Conservation (phyloP, 2,329 filamentous ascomycete species). For the Aureobasidium mangrovei region DNA sequence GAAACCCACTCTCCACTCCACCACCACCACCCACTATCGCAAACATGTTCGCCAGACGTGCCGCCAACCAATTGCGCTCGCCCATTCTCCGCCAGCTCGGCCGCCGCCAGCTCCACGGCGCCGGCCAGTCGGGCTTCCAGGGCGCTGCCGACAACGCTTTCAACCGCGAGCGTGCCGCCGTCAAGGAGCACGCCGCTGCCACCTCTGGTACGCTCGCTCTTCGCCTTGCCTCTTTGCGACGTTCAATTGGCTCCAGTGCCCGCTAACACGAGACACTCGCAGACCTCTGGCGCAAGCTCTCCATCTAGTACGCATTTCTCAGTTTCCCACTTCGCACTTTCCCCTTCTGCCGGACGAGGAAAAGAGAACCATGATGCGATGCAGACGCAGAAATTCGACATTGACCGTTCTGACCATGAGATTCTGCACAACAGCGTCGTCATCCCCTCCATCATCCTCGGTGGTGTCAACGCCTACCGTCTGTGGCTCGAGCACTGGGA, state of each 20-base stretch:
- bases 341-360: background rate
- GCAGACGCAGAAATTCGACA: background rate
- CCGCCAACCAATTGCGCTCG: constrained; percentile 17
- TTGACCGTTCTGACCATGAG: background rate
- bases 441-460: constrained; percentile 62
- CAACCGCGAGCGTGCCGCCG: constrained; percentile 80
- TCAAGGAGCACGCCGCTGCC: constrained; percentile 80
- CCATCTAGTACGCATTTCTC: constrained; percentile 62
- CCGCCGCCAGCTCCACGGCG: constrained; percentile 18
- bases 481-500: constrained; percentile 97
- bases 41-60: constrained; percentile 17
- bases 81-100: constrained; percentile 23
- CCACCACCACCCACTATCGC: background rate
- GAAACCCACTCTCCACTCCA: background rate
- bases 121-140: constrained; percentile 31
- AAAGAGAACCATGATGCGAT: background rate
- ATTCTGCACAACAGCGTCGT: constrained; percentile 50
- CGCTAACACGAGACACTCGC: constrained; percentile 12
- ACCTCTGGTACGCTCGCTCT: constrained; percentile 61
- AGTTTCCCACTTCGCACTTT: background rate
- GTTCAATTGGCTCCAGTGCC: background rate
- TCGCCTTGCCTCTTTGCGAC: background rate
- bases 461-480: constrained; percentile 73
- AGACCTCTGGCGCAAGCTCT: constrained; percentile 96
- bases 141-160: constrained; percentile 77